Evolutionary conservation across 192 early-diverging fungal genomes (phyloP).

Genomic region (Thoreauomyces humboldtii): DNA sequence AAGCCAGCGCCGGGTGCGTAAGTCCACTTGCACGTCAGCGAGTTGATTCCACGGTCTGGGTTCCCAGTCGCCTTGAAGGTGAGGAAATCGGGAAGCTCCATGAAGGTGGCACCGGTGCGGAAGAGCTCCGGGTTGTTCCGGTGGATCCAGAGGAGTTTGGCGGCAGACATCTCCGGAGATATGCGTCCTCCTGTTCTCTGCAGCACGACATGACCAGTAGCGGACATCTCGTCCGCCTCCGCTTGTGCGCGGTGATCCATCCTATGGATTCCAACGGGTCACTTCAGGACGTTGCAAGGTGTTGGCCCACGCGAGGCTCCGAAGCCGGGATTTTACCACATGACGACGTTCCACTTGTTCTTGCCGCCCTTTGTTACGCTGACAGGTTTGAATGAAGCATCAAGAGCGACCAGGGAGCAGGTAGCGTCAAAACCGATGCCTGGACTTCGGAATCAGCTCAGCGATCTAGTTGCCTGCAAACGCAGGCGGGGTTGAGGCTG

Average conservation of each 20-base stretch:
- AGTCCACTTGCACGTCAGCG: conserved; percentile 70
- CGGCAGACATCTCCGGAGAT: conserved; percentile 71
- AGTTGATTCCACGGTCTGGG: conserved; percentile 52
- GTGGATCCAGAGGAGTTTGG: conserved; percentile 70
- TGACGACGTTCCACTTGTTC: conserved; percentile 46
- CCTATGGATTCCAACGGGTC: no score
- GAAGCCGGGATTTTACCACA: conserved; percentile 59
- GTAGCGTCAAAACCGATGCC: conserved; percentile 80
- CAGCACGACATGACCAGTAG: conserved; percentile 55
- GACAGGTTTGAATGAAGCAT: conserved; percentile 45
- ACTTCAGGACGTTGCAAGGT: conserved; percentile 14
- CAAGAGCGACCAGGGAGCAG: conserved; percentile 65
- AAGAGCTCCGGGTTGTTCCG: conserved; percentile 6
- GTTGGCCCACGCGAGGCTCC: no score
- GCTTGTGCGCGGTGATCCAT: conserved; percentile 68
- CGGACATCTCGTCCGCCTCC: conserved; percentile 62
- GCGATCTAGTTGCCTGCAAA: neutral
- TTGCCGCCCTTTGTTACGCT: conserved; percentile 45
- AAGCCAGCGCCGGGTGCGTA: conserved; percentile 56
- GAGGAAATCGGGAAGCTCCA: conserved; percentile 76
- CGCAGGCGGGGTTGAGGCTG: neutral
- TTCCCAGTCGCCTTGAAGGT: conserved; percentile 62
- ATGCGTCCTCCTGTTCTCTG: conserved; percentile 63
- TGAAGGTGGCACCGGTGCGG: conserved; percentile 38
- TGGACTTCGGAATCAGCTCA: neutral